Evolutionary conservation across 768 basidiomycete species (phyloP), one percentile per base, ranked within the genome.

Genomic region (Roridomyces roridus): DNA sequence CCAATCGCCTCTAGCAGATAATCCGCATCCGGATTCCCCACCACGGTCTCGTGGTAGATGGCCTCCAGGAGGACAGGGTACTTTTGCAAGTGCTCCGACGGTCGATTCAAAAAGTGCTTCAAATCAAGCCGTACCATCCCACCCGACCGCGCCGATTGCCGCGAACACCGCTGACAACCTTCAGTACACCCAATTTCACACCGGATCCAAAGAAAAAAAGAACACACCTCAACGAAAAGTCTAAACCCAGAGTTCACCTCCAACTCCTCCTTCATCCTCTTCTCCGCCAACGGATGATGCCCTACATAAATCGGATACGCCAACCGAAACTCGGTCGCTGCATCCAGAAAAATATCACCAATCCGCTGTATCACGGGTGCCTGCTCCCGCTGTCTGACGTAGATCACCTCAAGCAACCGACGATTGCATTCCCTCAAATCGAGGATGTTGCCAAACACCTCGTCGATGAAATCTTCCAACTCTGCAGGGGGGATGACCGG

Each of bases 281-380:
- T 91, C 73, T 96, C 94, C 1, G 93, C 94, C 7, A 88, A 73
- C 1, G 93, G 94, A 40, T 94, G 81, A 70, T 91, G 88, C 1
- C 91, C 92, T 29, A 93, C 82, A 64, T 96, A 97, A 6, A 81
- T 82, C 3, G 94, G 92, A 68, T 98, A 98, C 3, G 89, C 87
- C 31, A 87, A 77, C 39, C 92, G 82, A 75, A 97, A 97, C 65
- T 95, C 91, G 6, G 91, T 85, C 0, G 94, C 95, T 6, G 91
- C 89, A 24, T 88, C 84, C 35, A 97, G 77, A 69, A 96, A 93
- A 43, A 97, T 84, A 66, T 96, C 94, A 0, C 96, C 96, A 21
- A 98, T 91, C 37, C 83, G 81, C 58, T 86, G 82, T 31, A 98
- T 92, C 48, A 97, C 82, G 0, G 91, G 89, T 0, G 82, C 84